Base-by-base conservation (phyloP, 2,329 filamentous ascomycete species). In the Lecanicillium sp. region DNA sequence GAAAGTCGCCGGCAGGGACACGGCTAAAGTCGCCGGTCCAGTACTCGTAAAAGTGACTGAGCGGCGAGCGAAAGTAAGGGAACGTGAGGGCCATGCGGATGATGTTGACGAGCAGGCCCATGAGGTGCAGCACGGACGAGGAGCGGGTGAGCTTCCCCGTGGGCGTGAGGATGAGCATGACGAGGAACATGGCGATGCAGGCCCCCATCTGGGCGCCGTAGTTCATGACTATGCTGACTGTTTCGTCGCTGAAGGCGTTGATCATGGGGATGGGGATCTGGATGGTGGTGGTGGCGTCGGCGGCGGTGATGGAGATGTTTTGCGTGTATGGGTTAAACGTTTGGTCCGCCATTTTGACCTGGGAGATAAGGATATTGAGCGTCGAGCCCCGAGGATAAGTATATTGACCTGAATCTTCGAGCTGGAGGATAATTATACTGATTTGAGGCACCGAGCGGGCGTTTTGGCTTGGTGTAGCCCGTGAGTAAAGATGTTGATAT, bases 181-280 rank as follows among this genome's bases (percentile, higher is more conserved):
- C 67, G 31, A 82, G 48, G 14, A 89, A 64, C 51, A 87, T 74
- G 44, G 82, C 61, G 41, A 81, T 46, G 33, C 74, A 77, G 17
- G 82, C 77, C 20, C 86, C 86, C 37, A 88, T 68, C 56, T 90
- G 84, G 14, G 72, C 62, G 37, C 75, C 80, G 55, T 81, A 86
- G 60, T 79, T 81, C 65, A 85, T 77, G 54, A 54, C 56, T 18
- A 62, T 56, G 49, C 56, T 61, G 45, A 58, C 43, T 29, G 56
- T 53, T 20, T 55, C 52, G 17, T 50, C 45, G 44, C 57, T 59
- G 36, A 56, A 48, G 17, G 34, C 29, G 45, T 68, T 57, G 33
- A 71, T 44, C 12, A 32, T 8, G 6, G 44, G 11, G n/a, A 65
- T 44, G 13, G 62, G 53, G 33, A 66, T 42, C 5, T 47, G 37